Percentiles rank a stretch among this genome's conserved stretches.
These are phyloP conservation scores for Blastobotrys mokoenaii DNA, from an alignment of 805 yeast genomes.

Conservation along the genomic window DNA sequence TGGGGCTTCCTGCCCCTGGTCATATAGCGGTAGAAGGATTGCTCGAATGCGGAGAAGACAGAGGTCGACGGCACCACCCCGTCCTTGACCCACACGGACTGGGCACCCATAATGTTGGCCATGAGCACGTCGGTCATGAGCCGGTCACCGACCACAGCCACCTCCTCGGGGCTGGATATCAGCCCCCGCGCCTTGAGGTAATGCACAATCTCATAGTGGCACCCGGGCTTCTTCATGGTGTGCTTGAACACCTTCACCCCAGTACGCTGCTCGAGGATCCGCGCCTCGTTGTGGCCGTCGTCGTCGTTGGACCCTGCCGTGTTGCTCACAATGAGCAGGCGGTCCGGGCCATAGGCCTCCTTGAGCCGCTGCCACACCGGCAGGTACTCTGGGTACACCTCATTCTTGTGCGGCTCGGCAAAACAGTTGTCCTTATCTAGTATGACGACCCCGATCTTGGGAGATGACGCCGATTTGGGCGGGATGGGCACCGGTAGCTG, in stretches of 20 bases:
- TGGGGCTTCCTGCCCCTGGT: too few relatives aligned
- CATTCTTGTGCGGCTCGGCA: conserved; percentile 72
- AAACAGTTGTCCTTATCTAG: conserved; percentile 94
- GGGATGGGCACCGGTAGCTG: conserved; percentile 47
- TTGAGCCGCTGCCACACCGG: conserved; percentile 48
- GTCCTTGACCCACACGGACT: conserved; percentile 72
- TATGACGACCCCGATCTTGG: conserved; percentile 61
- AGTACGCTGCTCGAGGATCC: conserved; percentile 47
- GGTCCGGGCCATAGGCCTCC: conserved; percentile 51
- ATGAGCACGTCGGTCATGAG: conserved; percentile 83
- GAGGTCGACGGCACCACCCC: conserved; percentile 47
- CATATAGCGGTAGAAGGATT: conserved; percentile 6
- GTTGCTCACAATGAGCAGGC: conserved; percentile 73
- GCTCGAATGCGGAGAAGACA: conserved; percentile 12
- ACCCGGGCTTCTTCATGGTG: conserved; percentile 29
- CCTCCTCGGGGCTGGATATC: conserved; percentile 44
- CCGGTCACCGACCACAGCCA: conserved; percentile 86
- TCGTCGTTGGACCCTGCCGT: conserved; percentile 91
- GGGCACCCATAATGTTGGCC: conserved; percentile 90
- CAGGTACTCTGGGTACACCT: conserved; percentile 68
- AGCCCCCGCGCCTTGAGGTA: conserved; percentile 46
- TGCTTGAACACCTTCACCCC: conserved; percentile 30
- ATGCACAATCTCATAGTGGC: conserved; percentile 51
- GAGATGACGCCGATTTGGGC: conserved; percentile 4
- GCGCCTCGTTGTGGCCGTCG: conserved; percentile 48